These are phyloP conservation scores for Nidularia pulvinata DNA, from an alignment of 768 basidiomycete genomes.

Conservation along the genomic window DNA sequence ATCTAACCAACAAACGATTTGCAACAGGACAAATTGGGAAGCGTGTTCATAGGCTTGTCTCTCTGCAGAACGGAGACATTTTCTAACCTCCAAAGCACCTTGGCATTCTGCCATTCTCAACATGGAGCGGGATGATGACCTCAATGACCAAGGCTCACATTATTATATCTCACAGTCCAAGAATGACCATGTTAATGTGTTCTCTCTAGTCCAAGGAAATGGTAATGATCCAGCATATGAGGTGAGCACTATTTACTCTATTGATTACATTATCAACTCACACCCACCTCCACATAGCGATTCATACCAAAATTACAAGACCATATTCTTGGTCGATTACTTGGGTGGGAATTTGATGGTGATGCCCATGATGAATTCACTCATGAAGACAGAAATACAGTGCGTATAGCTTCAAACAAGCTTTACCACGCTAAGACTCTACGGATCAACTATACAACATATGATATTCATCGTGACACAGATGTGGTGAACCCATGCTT, in stretches of 20 bases:
- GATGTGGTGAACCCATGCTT: constrained; percentile 23
- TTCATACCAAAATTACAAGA: constrained; percentile 29
- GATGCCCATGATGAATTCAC: constrained; percentile 22
- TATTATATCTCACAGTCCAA: constrained; percentile 4
- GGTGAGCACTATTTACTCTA: not conserved
- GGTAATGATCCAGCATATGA: constrained; percentile 3
- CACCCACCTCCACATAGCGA: constrained; percentile 1
- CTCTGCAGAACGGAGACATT: no score
- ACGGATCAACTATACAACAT: constrained; percentile 24
- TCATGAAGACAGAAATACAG: constrained; percentile 10
- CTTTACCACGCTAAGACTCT: constrained; percentile 16
- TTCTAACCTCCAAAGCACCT: no score
- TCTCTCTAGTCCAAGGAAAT: not conserved
- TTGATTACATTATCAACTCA: not conserved
- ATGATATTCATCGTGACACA: constrained; percentile 16
- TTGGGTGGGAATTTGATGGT: constrained; percentile 18
- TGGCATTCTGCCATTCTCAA: no score
- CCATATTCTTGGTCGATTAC: constrained; percentile 27
- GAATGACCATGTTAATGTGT: not conserved
- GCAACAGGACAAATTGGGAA: not conserved
- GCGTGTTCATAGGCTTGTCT: no score
- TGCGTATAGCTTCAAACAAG: constrained; percentile 13
- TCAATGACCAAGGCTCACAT: not conserved
- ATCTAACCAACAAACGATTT: not conserved
- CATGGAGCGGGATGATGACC: no score